Base-by-base conservation (phyloP, 2,329 filamentous ascomycete genomes). In the Epichloe elymi region DNA sequence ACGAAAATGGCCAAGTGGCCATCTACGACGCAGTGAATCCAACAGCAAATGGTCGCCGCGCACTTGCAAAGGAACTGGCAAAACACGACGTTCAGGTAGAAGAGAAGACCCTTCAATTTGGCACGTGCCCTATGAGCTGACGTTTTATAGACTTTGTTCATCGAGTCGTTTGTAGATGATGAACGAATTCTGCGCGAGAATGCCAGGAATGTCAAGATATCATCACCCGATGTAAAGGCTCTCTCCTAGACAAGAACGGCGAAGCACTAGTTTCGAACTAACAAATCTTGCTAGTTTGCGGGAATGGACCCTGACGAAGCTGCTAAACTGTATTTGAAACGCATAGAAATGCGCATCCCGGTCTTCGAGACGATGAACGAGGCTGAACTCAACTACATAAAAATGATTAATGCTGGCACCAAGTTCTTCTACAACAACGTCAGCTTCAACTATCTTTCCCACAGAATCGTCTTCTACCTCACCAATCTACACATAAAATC, bases 21-120 rank as follows among this genome's bases (percentile, higher is more conserved):
- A 97, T 98, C 54, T 98, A 97, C 65, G 93, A 98, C 68, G 93
- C 94, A 30, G 94, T 98, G 17, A 98, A 98, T 61, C 90, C 91
- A 4, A 83, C 93, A 19, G 83, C 88, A 19, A 82, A 79, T 52
- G 90, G 89, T 15, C 82, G 93, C 45, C 80, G 85, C 51, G 86
- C 88, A 11, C 73, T 98, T 17, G 90, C 89, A 5, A 95, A 95
- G 68, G 93, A 98, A 63, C 95, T 98, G 65, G 85, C 87, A n/a
- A 97, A 96, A 70, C 88, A 96, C 64, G 88, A 95, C 62, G 90
- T 98, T 52, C 86, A 91, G 74, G 85, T 87, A 68, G 67, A 17
- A 12, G 12, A 36, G 30, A 30, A 30, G 30, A 2, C 30, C 10
- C 43, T 5, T 12, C 5, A 3, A 8, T 35, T 26, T 26, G 11